phyloP scores from a whole-genome alignment of 371 early-diverging fungal species.

The Mucor velutinosus region DNA sequence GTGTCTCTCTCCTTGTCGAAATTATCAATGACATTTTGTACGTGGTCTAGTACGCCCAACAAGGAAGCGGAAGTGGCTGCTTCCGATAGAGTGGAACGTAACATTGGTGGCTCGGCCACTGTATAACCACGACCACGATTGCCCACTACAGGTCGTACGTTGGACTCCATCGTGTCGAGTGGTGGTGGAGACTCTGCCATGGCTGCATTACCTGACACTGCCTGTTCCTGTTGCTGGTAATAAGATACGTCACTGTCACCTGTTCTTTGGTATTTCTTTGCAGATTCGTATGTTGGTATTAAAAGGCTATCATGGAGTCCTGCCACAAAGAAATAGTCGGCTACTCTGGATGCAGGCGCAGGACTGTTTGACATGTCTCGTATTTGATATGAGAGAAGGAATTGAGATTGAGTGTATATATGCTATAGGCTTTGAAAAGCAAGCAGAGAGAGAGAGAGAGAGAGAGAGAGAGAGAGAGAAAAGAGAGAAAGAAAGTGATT shows the following conservation, averaged over 20 bases:
- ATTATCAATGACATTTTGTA: constrained; percentile 48
- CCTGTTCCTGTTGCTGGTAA: constrained; percentile 39
- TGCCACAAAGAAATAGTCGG: constrained; percentile 55
- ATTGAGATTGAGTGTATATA: neutral
- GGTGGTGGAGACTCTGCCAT: neutral
- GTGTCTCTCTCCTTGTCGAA: constrained; percentile 54
- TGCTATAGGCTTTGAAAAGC: too few relatives aligned
- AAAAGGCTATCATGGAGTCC: constrained; percentile 46
- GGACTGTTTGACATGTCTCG: constrained; percentile 4
- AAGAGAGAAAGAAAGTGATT: neutral
- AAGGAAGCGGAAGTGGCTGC: constrained; percentile 22
- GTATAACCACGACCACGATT: constrained; percentile 6
- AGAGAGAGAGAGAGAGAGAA: too few relatives aligned
- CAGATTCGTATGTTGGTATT: constrained; percentile 34
- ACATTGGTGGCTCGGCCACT: constrained; percentile 1
- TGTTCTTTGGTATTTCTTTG: constrained; percentile 26
- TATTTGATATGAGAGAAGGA: neutral
- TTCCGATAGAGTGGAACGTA: constrained; percentile 10
- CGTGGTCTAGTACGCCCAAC: constrained; percentile 46
- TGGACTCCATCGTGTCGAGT: neutral
- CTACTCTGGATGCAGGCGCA: constrained; percentile 28
- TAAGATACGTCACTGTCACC: constrained; percentile 25
- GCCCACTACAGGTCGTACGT: neutral
- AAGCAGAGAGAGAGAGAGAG: neutral
- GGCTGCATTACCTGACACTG: constrained; percentile 12